Evolutionary conservation across 306 rosid genomes (phyloP), one percentile per base, ranked within the genome.

Genomic region (Casuarina cunninghamiana): DNA sequence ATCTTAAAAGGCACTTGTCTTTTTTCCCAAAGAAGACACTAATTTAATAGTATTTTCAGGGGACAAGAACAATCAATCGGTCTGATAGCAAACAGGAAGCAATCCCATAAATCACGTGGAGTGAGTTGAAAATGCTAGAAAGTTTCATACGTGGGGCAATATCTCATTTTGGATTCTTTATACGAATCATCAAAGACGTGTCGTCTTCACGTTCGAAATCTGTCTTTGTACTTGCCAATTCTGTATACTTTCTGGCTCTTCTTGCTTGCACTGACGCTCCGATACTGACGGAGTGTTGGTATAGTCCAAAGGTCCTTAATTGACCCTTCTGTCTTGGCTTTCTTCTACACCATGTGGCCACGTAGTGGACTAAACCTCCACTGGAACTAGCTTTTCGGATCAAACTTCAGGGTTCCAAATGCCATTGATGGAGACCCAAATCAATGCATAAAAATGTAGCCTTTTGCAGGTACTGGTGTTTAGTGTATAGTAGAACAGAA

Each of bases 221-320:
- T 26, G 32, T 26, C 32, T 26, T 26, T 26, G 32, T 26, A 26
- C 32, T 26, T 26, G 32, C 32, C 32, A 26, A 26, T 26, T 26
- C 32, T 26, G 32, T 26, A 26, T 26, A 26, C 19, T 53, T 60
- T 60, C 26, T 79, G 70, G 41, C 5, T 2, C 16, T 69, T 69
- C 12, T 70, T 48, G 58, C 67, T 70, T 55, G 78, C 1, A 26
- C 32, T 26, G 32, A 84, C 13, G 80, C 32, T 26, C 37, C 45
- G 72, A 83, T 78, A 19, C 58, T 74, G 32, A 26, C 84, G 86
- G 79, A 12, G 78, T 74, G 83, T 67, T 70, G 78, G 54, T 69
- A 83, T 49, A 75, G 74, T n/a, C 80, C 91, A 81, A 75, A 77
- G 60, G 50, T 11, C 71, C 44, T 60, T 72, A 79, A 75, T 80